Evolutionary conservation across 306 rosid genomes (phyloP).

Genomic region (Carpinus fangiana): DNA sequence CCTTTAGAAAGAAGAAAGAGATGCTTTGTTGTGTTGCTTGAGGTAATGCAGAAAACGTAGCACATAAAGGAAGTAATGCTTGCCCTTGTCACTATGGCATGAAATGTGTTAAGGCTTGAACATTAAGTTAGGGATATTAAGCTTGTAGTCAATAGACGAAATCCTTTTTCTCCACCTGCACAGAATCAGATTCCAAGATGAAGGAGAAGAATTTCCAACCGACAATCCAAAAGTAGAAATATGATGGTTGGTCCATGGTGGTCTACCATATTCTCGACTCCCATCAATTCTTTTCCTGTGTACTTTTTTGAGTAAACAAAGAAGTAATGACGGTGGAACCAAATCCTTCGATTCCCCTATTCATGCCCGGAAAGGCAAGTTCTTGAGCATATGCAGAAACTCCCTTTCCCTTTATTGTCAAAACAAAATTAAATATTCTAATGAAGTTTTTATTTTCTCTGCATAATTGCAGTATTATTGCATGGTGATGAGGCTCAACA

Average conservation of each 20-base stretch:
- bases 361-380: constrained; percentile 69
- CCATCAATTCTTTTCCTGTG: constrained; percentile 21
- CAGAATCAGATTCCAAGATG: constrained; percentile 55
- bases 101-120: constrained; percentile 30
- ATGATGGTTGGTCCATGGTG: constrained; percentile 24
- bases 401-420: neutral
- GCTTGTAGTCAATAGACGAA: constrained; percentile 21
- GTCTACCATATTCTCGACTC: constrained; percentile 35
- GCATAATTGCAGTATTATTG: constrained; percentile 58
- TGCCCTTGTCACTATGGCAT: constrained; percentile 40
- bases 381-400: constrained; percentile 19
- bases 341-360: constrained; percentile 27
- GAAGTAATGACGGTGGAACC: constrained; percentile 33
- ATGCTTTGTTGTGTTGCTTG: constrained; percentile 29
- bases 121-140: constrained; percentile 51
- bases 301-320: constrained; percentile 26
- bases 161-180: constrained; percentile 12
- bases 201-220: constrained; percentile 20
- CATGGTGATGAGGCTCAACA: constrained; percentile 67
- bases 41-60: constrained; percentile 27
- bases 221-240: constrained; percentile 22
- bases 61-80: constrained; percentile 39
- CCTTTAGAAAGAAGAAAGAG: constrained; percentile 35
- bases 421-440: neutral
- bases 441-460: neutral